Percentiles rank a stretch among this genome's conserved stretches.
phyloP scores from a whole-genome alignment of 768 basidiomycete species.

The Kwoniella sp. region DNA sequence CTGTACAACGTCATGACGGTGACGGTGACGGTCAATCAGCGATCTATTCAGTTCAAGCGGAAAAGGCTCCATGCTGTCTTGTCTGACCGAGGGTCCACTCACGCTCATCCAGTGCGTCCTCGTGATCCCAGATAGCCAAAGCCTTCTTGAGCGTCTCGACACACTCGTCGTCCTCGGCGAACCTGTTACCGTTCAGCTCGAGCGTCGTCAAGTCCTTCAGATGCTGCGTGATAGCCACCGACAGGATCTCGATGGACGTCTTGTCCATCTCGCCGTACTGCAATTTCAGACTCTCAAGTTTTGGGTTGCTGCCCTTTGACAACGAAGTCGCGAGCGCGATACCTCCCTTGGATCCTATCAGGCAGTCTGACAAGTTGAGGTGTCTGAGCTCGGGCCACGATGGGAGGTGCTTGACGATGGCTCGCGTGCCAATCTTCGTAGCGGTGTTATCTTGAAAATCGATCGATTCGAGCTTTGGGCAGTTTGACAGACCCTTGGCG shows the following conservation, averaged over 20 bases:
- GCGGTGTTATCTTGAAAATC: conserved; percentile 82
- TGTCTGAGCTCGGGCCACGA: conserved; percentile 71
- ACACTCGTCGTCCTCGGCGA: conserved; percentile 60
- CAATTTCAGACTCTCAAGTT: conserved; percentile 74
- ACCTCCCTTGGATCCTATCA: conserved; percentile 79
- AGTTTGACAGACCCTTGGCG: conserved; percentile 71
- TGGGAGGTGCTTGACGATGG: conserved; percentile 66
- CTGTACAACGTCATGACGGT: no score
- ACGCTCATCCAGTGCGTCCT: conserved; percentile 77
- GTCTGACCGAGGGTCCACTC: no score
- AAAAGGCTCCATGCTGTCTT: no score
- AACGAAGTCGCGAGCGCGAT: conserved; percentile 68
- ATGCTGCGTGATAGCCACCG: conserved; percentile 66
- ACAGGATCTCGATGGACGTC: conserved; percentile 68
- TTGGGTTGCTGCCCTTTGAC: conserved; percentile 69
- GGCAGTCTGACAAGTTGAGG: conserved; percentile 92
- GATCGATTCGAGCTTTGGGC: conserved; percentile 69
- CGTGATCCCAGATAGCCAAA: conserved; percentile 60
- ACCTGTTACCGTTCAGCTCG: conserved; percentile 80
- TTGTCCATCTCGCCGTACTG: conserved; percentile 90
- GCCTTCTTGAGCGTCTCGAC: conserved; percentile 59
- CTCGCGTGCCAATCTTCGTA: conserved; percentile 59
- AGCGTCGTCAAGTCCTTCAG: conserved; percentile 66
- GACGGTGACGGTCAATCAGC: conserved; percentile 5
- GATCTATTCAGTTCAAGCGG: neutral